Conservation (phyloP, 2,329 filamentous ascomycete species). For the Metarhizium album region DNA sequence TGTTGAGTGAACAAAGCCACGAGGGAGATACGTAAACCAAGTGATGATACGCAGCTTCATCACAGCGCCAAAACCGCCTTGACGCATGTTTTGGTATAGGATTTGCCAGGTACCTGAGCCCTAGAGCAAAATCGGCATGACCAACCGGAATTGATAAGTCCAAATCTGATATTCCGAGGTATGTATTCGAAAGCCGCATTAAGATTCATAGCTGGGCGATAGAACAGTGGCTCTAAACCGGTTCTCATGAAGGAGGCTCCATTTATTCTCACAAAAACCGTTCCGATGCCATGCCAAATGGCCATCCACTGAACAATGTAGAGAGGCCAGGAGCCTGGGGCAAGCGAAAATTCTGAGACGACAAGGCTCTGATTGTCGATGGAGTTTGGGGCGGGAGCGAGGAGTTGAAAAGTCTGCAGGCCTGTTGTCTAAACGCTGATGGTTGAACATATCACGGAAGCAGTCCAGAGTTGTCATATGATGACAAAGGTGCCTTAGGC, state of each 20-base stretch:
- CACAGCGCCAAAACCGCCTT: slow-evolving; percentile 30
- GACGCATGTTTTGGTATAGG: slow-evolving; percentile 36
- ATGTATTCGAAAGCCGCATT: slow-evolving; percentile 29
- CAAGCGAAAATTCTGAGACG: slow-evolving; percentile 41
- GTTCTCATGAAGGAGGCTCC: slow-evolving; percentile 22
- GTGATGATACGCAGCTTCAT: slow-evolving; percentile 40
- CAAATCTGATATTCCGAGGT: slow-evolving; percentile 39
- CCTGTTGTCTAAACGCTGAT: too few relatives aligned
- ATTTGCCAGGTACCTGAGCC: slow-evolving; percentile 40
- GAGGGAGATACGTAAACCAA: slow-evolving; percentile 40
- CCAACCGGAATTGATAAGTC: slow-evolving; percentile 30
- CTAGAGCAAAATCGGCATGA: slow-evolving; percentile 38
- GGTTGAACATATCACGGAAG: too few relatives aligned
- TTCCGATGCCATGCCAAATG: slow-evolving; percentile 41
- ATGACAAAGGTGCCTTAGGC: too few relatives aligned
- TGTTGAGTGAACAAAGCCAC: slow-evolving; percentile 29
- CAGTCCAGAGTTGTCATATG: too few relatives aligned
- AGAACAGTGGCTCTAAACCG: slow-evolving; percentile 37
- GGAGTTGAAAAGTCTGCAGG: too few relatives aligned
- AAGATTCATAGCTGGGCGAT: slow-evolving; percentile 37
- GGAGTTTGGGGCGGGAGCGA: too few relatives aligned
- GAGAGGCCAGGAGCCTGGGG: slow-evolving; percentile 30
- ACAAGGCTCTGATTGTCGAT: slow-evolving; percentile 38
- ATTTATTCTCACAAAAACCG: slow-evolving; percentile 31
- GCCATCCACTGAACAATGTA: slow-evolving; percentile 46